Evolutionary conservation across 176 grass and related monocot genomes (phyloP).

Genomic region (Stipa capillata): DNA sequence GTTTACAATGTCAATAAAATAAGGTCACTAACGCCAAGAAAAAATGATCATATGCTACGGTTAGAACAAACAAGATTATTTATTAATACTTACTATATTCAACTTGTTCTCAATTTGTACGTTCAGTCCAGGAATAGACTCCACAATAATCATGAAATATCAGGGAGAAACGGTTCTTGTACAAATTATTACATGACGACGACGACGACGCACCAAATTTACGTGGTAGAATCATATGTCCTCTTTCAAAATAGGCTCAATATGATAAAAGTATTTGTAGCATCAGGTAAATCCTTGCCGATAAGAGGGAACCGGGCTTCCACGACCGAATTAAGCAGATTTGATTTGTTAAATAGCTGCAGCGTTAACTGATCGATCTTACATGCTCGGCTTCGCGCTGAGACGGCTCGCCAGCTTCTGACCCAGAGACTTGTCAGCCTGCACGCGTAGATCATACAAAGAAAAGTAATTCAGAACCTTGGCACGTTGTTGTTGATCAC

Average conservation of each 20-base stretch:
- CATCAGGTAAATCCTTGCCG: neutral
- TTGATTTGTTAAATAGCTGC: neutral
- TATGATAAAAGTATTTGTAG: slow-evolving; percentile 17
- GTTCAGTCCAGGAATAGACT: neutral
- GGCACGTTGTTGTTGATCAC: too few relatives aligned
- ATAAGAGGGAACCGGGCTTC: neutral
- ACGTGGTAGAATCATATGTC: slow-evolving; percentile 11
- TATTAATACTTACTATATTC: neutral
- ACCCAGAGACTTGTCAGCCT: too few relatives aligned
- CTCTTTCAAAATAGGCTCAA: slow-evolving; percentile 21
- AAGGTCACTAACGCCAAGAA: neutral
- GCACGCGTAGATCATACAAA: neutral
- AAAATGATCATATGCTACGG: neutral
- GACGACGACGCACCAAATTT: neutral
- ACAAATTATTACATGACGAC: slow-evolving; percentile 9
- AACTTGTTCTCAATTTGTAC: neutral
- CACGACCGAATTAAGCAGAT: neutral
- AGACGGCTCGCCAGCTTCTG: too few relatives aligned
- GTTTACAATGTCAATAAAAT: too few relatives aligned
- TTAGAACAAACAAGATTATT: neutral
- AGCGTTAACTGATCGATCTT: neutral
- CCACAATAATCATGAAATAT: slow-evolving; percentile 2
- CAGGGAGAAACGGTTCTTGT: neutral
- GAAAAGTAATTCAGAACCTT: too few relatives aligned
- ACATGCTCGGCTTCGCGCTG: slow-evolving; percentile 69